Percentiles rank a stretch among this genome's conserved stretches.
These are phyloP conservation scores for Eutrema salsugineum DNA, from an alignment of 441 rosid genomes.

Conservation along the genomic window DNA sequence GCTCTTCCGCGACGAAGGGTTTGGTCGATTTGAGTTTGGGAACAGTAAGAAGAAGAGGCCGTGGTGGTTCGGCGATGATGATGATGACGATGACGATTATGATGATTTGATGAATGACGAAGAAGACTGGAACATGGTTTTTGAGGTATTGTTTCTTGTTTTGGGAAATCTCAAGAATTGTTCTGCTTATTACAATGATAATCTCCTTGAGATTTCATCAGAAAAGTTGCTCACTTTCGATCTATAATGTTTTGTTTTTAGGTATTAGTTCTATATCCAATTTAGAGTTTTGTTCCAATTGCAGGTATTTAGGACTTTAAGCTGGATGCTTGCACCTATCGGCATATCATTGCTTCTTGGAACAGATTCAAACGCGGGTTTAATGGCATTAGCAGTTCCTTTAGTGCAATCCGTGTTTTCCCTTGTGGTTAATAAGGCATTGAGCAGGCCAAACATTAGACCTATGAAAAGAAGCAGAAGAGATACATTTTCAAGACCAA, in stretches of 20 bases:
- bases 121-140: slow-evolving; percentile 46
- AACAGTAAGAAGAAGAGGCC: slow-evolving; percentile 43
- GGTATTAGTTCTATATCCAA: not conserved
- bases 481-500: slow-evolving; percentile 42
- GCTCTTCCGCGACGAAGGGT: slow-evolving; percentile 29
- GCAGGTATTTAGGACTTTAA: slow-evolving; percentile 63
- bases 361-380: slow-evolving; percentile 67
- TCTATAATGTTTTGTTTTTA: not conserved
- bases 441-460: slow-evolving; percentile 40
- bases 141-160: slow-evolving; percentile 46
- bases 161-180: not conserved
- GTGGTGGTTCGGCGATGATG: slow-evolving; percentile 50
- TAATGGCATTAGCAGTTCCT: slow-evolving; percentile 92
- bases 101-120: slow-evolving; percentile 30
- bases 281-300: not conserved
- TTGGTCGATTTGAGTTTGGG: slow-evolving; percentile 25
- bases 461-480: slow-evolving; percentile 39
- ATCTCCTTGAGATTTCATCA: not conserved
- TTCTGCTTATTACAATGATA: not conserved
- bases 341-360: slow-evolving; percentile 65
- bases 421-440: slow-evolving; percentile 51
- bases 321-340: slow-evolving; percentile 85
- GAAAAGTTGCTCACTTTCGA: not conserved
- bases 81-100: slow-evolving; percentile 29
- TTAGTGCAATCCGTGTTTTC: slow-evolving; percentile 63